Base-by-base conservation (phyloP, 768 basidiomycete genomes). In the Strobilomyces dryophilus region DNA sequence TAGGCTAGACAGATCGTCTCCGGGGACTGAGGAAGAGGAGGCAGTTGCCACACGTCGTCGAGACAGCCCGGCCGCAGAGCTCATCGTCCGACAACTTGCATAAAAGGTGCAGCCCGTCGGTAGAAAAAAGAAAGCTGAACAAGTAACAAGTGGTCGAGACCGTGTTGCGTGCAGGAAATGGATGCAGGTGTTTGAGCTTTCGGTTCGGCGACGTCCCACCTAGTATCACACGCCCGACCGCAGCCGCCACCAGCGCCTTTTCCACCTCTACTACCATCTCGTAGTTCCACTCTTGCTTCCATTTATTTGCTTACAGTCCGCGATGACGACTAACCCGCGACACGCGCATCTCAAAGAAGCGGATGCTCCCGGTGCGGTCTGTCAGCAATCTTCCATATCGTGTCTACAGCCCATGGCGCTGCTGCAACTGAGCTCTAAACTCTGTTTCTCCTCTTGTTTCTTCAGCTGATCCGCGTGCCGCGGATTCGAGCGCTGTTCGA, bases 41-140 rank as follows among this genome's bases (percentile, higher is more conserved):
- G 68, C 71, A 49, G 69, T 73, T 54, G 71, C 74, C 20, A 82
- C 79, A 49, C 83, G 80, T 60, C 83, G 78, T 55, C 83, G 74
- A 34, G 82, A 83, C 57, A 85, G 76, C 40, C 78, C 78, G 14
- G 76, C 75, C 40, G 76, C 63, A n/a, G 80, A 69, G 61, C 72
- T 75, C 81, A 83, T 83, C 45, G 68, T 65, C 61, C 50, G 24
- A 46, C 42, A 45, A 37, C 27, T 54, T 61, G 61, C 57, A 66
- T 59, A 67, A 56, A 61, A 45, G 18, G 54, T 34, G 46, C 43
- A 20, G 21, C 18, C 34, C 31, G 42, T 35, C 41, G 42, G 53
- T 41, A 49, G 37, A 20, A 53, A 36, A 49, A 47, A n/a, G 42
- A 37, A 50, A 43, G n/a, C n/a, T 12, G 29, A 53, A 53, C 41